Percentiles rank a stretch among this genome's conserved stretches.
Evolutionary conservation across 163 green algal species (phyloP).

Genomic region (Volvox carteri): DNA sequence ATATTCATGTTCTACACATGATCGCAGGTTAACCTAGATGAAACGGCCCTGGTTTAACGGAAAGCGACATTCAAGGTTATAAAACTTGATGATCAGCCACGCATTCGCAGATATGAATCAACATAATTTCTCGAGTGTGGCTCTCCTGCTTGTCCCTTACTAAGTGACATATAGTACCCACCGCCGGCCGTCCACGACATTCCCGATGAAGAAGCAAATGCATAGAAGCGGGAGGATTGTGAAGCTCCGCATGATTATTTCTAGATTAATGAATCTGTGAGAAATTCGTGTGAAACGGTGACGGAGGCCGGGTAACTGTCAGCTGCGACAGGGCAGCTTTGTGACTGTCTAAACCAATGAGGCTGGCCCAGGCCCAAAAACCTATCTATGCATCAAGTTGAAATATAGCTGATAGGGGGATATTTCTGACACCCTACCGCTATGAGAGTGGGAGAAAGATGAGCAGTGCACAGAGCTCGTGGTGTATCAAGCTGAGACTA

Average conservation of each 20-base stretch:
- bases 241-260: conserved; percentile 10
- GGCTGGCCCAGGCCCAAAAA: background rate
- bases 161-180: too few species aligned
- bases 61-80: too few species aligned
- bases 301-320: background rate
- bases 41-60: too few species aligned
- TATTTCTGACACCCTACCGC: background rate
- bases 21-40: too few species aligned
- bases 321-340: background rate
- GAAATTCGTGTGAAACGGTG: background rate
- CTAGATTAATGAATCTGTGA: background rate
- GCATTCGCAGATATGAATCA: too few species aligned
- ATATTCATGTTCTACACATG: too few species aligned
- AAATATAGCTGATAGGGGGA: background rate
- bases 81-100: too few species aligned
- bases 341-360: background rate
- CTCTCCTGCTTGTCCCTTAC: too few species aligned
- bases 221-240: conserved; percentile 30
- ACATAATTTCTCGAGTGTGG: too few species aligned
- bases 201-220: background rate
- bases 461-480: conserved; percentile 1
- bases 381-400: background rate
- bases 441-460: background rate
- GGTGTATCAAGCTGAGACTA: background rate
- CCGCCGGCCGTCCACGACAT: conserved; percentile 4